Evolutionary conservation across 768 basidiomycete genomes (phyloP), one percentile per base, ranked within the genome.

Genomic region (Boletus pseudo-olivaceus): DNA sequence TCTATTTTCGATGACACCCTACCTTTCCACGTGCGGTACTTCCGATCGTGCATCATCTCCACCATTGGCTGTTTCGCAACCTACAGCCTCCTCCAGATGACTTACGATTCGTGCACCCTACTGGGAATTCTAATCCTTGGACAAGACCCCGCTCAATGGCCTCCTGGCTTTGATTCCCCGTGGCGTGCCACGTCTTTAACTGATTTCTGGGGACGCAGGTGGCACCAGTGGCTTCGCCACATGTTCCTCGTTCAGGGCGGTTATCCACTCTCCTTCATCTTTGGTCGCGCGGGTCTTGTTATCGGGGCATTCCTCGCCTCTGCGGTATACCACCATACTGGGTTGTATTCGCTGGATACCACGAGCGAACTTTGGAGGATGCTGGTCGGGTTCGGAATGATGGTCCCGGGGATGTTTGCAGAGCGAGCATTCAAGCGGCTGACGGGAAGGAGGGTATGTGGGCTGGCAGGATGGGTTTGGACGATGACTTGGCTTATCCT

Each of bases 291-390:
- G 0, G 83, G 80, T 3, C 69, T 71, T 4, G 68, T 86, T 4
- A 45, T 85, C 0, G 84, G 83, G 6, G 73, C 76, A 3, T 87
- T 87, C 62, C 56, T 80, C 14, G 63, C 78, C 6, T 87, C 85
- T 0, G 84, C 73, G 6, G 37, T 83, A 3, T 60, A 84, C 7
- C 87, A 89, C 56, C 71, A 80, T 53, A 32, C 77, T 20, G 32
- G 30, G 8, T 41, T 80, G 37, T 80, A 77, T 77, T 76, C 78
- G 2, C 74, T 84, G 75, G 78, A 79, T 1, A 64, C 68, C 7
- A 77, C 78, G 17, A 69, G 73, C 0, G 82, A 82, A 32, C 71
- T 76, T 11, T 51, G 52, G 58, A 53, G 57, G 14, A 70, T 81
- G 19, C 63, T 71, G 0, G 76, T 76, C 1, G 82, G 79, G 58